Conservation (phyloP, 441 rosid genomes). For the Mallotus japonicus region DNA sequence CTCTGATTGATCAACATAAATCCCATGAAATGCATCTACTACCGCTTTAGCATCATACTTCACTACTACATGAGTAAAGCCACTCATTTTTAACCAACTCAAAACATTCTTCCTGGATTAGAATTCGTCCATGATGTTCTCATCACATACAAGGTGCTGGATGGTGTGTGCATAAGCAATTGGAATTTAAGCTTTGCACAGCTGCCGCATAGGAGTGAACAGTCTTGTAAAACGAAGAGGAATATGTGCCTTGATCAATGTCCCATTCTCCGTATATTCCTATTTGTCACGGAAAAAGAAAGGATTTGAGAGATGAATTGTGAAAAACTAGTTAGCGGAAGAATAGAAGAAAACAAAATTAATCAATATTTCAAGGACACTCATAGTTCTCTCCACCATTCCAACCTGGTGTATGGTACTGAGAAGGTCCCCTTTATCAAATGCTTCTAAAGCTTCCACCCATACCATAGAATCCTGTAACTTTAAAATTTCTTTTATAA, state of each 20-base stretch:
- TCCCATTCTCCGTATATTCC: conserved; percentile 72
- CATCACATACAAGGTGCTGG: conserved; percentile 20
- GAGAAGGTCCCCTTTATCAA: conserved; percentile 85
- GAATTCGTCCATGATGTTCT: no score
- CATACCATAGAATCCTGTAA: conserved; percentile 88
- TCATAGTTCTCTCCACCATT: conserved; percentile 82
- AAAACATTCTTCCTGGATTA: no score
- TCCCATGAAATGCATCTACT: no score
- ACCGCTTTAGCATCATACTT: no score
- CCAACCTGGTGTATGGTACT: conserved; percentile 87
- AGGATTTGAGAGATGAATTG: neutral
- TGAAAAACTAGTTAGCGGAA: neutral
- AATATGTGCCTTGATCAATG: conserved; percentile 68
- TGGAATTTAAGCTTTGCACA: conserved; percentile 40
- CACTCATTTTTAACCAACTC: no score
- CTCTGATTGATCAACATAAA: no score
- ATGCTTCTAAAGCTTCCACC: conserved; percentile 88
- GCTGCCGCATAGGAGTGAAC: conserved; percentile 79
- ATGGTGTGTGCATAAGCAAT: neutral
- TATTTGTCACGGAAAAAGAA: conserved; percentile 19
- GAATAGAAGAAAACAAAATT: conserved; percentile 10
- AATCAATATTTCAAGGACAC: conserved; percentile 33
- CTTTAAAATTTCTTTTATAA: conserved; percentile 2
- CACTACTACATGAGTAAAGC: no score
- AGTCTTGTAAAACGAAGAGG: conserved; percentile 85